phyloP scores from a whole-genome alignment of 257 asterid genomes.

The Buddleja alternifolia region DNA sequence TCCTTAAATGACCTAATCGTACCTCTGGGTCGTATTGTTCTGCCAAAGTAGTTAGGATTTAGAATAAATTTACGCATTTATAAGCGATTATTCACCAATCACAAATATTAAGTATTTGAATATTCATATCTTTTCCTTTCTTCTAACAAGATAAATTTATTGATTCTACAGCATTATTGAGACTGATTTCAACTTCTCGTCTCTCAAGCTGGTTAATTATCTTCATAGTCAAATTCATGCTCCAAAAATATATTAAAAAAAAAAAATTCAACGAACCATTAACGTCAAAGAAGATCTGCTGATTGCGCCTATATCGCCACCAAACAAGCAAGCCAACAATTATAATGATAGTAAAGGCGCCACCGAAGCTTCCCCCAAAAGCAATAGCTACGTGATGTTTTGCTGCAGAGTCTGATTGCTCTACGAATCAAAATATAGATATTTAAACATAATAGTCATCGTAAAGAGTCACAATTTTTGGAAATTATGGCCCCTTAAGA shows the following conservation, averaged over 20 bases:
- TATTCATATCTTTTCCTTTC: too few species aligned
- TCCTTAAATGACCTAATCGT: constrained; percentile 80
- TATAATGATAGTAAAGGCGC: constrained; percentile 48
- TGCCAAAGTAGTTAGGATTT: constrained; percentile 34
- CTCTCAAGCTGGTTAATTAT: too few species aligned
- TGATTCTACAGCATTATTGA: too few species aligned
- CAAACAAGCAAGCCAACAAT: constrained; percentile 62
- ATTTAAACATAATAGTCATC: background rate
- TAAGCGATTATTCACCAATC: too few species aligned
- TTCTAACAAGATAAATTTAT: too few species aligned
- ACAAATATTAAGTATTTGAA: too few species aligned
- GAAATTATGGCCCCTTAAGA: background rate
- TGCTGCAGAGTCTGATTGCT: constrained; percentile 50
- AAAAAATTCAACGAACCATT: constrained; percentile 56
- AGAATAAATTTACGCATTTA: too few species aligned
- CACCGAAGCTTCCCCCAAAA: constrained; percentile 70
- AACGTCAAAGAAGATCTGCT: constrained; percentile 94
- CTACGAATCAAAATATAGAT: constrained; percentile 41
- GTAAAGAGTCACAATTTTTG: background rate
- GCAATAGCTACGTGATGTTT: constrained; percentile 69
- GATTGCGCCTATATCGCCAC: constrained; percentile 81
- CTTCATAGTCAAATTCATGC: background rate
- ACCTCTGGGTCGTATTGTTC: constrained; percentile 94
- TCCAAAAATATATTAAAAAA: too few species aligned
- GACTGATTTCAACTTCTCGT: too few species aligned